These are phyloP conservation scores for Aspergillus brasiliensis DNA, from an alignment of 2,329 filamentous ascomycete genomes.

Conservation along the genomic window DNA sequence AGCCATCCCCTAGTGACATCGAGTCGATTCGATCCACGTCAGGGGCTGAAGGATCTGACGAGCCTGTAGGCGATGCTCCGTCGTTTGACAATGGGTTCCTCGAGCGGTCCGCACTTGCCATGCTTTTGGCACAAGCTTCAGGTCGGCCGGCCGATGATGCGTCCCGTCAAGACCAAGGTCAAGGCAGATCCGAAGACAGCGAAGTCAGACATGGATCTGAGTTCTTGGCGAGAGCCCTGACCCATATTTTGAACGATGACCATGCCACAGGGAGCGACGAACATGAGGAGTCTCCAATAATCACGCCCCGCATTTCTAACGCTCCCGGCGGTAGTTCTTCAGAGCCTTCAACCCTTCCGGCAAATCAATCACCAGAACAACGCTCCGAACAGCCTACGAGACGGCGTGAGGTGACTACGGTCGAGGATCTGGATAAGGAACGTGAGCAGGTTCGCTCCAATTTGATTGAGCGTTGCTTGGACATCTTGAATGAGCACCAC, in stretches of 20 bases:
- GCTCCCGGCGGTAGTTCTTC: slow-evolving; percentile 18
- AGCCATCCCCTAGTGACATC: slow-evolving; percentile 64
- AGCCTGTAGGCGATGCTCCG: slow-evolving; percentile 30
- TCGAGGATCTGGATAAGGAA: slow-evolving; percentile 78
- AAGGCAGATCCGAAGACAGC: slow-evolving; percentile 30
- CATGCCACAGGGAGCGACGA: slow-evolving; percentile 28
- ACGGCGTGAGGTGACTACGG: slow-evolving; percentile 51
- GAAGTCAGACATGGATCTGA: slow-evolving; percentile 37
- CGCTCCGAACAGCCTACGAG: slow-evolving; percentile 26
- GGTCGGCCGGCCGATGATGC: slow-evolving; percentile 28
- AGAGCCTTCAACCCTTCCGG: slow-evolving; percentile 25
- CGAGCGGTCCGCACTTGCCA: slow-evolving; percentile 36
- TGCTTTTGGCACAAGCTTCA: slow-evolving; percentile 37
- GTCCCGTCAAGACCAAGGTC: slow-evolving; percentile 23
- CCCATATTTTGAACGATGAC: slow-evolving; percentile 42
- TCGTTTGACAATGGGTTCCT: slow-evolving; percentile 29
- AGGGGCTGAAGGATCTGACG: slow-evolving; percentile 34
- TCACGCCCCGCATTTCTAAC: slow-evolving; percentile 19
- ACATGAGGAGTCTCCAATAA: slow-evolving; percentile 26
- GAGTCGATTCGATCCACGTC: slow-evolving; percentile 34
- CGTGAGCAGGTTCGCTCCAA: slow-evolving; percentile 72
- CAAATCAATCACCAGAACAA: slow-evolving; percentile 23
- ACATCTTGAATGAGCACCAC: slow-evolving; percentile 84
- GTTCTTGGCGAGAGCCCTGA: slow-evolving; percentile 46
- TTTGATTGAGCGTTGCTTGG: slow-evolving; percentile 85